Evolutionary conservation across 2,329 filamentous ascomycete species (phyloP).

Genomic region (Diaporthe vexans): DNA sequence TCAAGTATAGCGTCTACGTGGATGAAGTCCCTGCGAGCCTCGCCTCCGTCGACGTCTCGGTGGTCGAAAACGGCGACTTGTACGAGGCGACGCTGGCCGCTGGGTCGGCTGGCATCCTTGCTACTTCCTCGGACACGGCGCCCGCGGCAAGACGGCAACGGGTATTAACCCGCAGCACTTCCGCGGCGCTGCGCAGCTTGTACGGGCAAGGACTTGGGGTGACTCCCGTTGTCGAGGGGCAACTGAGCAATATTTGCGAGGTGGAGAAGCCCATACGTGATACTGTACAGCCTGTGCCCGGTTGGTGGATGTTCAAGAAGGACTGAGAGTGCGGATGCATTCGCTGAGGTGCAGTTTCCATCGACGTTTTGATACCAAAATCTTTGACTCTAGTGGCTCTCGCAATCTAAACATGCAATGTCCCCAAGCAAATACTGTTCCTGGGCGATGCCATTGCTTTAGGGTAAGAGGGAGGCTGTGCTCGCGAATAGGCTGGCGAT

Average conservation of each 20-base stretch:
- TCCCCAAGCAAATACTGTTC: too few species aligned
- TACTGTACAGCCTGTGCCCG: neutral
- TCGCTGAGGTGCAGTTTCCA: neutral
- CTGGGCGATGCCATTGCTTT: too few species aligned
- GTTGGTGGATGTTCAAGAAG: neutral
- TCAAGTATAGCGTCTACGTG: neutral
- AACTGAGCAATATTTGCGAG: neutral
- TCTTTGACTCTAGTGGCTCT: too few species aligned
- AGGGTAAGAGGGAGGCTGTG: too few species aligned
- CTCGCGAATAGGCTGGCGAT: too few species aligned
- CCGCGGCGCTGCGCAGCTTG: too few species aligned
- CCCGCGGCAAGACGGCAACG: too few species aligned
- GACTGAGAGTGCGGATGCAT: neutral
- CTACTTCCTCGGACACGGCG: neutral
- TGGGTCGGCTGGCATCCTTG: constrained; percentile 1
- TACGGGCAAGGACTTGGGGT: too few species aligned
- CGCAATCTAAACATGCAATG: too few species aligned
- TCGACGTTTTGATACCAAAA: too few species aligned
- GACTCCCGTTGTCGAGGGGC: too few species aligned
- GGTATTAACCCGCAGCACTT: too few species aligned
- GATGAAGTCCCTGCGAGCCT: neutral
- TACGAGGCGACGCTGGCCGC: constrained; percentile 8
- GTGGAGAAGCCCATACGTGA: neutral
- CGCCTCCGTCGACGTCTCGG: neutral
- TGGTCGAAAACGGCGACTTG: neutral